phyloP scores from a whole-genome alignment of 768 basidiomycete species.

The Infundibulicybe gibba region DNA sequence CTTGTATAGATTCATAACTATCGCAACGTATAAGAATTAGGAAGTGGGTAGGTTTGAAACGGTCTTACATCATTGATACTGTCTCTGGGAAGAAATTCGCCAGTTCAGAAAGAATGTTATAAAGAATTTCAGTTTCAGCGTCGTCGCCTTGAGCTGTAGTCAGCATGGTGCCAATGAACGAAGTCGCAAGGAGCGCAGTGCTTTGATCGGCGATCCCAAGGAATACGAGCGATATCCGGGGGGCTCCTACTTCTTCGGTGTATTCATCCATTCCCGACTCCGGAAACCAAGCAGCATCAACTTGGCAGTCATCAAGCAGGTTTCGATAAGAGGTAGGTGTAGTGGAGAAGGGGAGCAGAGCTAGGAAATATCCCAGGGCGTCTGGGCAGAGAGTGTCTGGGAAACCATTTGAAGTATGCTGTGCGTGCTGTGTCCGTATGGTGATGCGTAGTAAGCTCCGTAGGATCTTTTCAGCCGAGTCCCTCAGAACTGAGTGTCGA shows the following conservation, averaged over 20 bases:
- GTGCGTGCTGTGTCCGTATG: slow-evolving; percentile 34
- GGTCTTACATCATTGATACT: slow-evolving; percentile 63
- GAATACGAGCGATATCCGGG: slow-evolving; percentile 50
- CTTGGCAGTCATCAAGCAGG: slow-evolving; percentile 61
- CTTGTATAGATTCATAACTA: slow-evolving; percentile 76
- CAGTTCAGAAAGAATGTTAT: slow-evolving; percentile 71
- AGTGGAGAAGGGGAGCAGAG: slow-evolving; percentile 67
- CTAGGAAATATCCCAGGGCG: slow-evolving; percentile 75
- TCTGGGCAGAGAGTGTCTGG: slow-evolving; percentile 49
- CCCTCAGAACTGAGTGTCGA: slow-evolving; percentile 60
- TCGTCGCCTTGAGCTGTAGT: slow-evolving; percentile 76
- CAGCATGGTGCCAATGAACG: slow-evolving; percentile 75
- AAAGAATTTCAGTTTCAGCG: slow-evolving; percentile 78
- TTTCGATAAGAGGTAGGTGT: slow-evolving; percentile 50
- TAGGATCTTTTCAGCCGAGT: slow-evolving; percentile 57
- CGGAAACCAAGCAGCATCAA: slow-evolving; percentile 41
- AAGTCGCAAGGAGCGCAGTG: slow-evolving; percentile 68
- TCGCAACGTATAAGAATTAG: slow-evolving; percentile 6
- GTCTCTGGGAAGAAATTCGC: slow-evolving; percentile 67
- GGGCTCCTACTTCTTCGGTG: slow-evolving; percentile 39
- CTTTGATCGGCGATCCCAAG: slow-evolving; percentile 61
- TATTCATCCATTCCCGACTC: slow-evolving; percentile 35
- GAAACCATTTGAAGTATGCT: slow-evolving; percentile 30
- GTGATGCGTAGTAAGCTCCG: slow-evolving; percentile 63
- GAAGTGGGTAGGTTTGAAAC: slow-evolving; percentile 5